These are phyloP conservation scores for Fonsecaea monophora DNA, from an alignment of 2,329 filamentous ascomycete species.

Conservation along the genomic window DNA sequence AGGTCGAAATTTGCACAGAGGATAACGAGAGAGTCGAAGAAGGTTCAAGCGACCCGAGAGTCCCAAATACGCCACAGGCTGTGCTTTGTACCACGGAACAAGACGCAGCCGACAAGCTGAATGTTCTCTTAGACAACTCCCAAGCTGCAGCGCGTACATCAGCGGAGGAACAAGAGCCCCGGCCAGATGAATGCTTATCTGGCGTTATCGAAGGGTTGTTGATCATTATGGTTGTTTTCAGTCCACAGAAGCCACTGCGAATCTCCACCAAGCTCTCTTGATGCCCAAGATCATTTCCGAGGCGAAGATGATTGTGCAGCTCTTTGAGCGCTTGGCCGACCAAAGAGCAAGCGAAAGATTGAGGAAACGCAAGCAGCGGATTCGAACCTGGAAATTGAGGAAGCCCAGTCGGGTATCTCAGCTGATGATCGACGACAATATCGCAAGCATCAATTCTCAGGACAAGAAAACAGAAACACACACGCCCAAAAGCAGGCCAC, in stretches of 20 bases:
- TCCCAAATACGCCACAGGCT: not conserved
- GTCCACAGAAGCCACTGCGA: not conserved
- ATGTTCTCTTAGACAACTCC: not conserved
- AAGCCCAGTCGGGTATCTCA: not conserved
- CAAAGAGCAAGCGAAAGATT: conserved; percentile 20
- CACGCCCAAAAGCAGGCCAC: not conserved
- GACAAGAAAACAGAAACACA: not conserved
- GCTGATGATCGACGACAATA: not conserved
- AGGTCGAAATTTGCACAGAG: not conserved
- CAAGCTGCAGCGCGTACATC: not conserved
- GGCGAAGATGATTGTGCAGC: not conserved
- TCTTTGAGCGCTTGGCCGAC: not conserved
- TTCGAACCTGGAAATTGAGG: not conserved
- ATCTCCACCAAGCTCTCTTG: not conserved
- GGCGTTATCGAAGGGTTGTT: not conserved
- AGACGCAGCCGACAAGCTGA: not conserved
- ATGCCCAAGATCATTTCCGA: not conserved
- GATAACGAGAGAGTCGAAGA: not conserved
- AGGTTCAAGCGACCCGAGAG: not conserved
- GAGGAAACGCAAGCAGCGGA: conserved; percentile 9
- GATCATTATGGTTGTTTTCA: not conserved
- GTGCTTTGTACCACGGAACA: not conserved
- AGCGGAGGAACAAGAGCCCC: too few species aligned
- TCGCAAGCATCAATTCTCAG: not conserved
- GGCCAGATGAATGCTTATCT: not conserved